Conservation (phyloP, 768 basidiomycete species). For the Myochromella boudieri region DNA sequence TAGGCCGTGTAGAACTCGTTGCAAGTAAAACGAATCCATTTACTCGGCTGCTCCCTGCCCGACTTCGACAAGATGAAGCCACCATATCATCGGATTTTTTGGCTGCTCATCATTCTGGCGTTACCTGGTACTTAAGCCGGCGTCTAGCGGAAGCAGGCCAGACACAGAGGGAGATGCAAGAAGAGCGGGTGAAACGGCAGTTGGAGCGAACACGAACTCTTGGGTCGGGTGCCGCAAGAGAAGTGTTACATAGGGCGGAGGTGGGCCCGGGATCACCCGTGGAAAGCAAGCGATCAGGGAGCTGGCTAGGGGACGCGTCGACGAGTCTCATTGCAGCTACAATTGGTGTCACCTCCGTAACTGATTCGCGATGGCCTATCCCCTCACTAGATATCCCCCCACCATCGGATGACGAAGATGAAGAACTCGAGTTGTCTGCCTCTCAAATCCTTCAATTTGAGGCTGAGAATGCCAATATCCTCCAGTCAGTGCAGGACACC, state of each 20-base stretch:
- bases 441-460: conserved; percentile 94
- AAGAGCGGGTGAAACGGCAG: conserved; percentile 88
- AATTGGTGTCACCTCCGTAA: conserved; percentile 47
- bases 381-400: conserved; percentile 24
- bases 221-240: conserved; percentile 75
- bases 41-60: conserved; percentile 67
- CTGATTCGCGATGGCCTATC: conserved; percentile 25
- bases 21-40: conserved; percentile 66
- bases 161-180: conserved; percentile 85
- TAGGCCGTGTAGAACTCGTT: conserved; percentile 68
- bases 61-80: conserved; percentile 59
- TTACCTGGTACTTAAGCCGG: conserved; percentile 88
- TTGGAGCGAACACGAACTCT: conserved; percentile 81
- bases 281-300: conserved; percentile 30
- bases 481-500: conserved; percentile 82
- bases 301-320: conserved; percentile 63
- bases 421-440: conserved; percentile 78
- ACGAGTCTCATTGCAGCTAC: conserved; percentile 60
- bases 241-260: conserved; percentile 47
- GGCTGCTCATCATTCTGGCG: conserved; percentile 90
- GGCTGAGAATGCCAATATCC: conserved; percentile 83
- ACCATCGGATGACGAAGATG: conserved; percentile 64
- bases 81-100: conserved; percentile 64
- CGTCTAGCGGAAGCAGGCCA: conserved; percentile 80
- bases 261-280: conserved; percentile 23